Base-by-base conservation (phyloP, 257 asterid genomes). In the Lavandula angustifolia region DNA sequence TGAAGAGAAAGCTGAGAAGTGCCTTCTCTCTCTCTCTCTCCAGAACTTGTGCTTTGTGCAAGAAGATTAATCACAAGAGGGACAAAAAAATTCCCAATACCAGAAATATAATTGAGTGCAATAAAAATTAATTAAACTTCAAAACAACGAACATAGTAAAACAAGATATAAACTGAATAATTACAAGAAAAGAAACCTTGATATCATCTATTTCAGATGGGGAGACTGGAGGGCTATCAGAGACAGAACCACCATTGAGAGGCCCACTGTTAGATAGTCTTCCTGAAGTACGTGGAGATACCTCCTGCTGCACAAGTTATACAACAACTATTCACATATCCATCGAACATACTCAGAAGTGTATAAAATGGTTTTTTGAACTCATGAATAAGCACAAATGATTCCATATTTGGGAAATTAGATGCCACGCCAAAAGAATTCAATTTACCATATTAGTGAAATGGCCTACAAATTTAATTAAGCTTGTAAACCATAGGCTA, bases 181-280 rank as follows among this genome's bases (percentile, higher is more conserved):
- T 17, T n/a, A 3, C 1, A 16, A 55, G 14, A 62, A 62, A 44
- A 54, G 52, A 43, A 54, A 94, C 99, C 99, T 94, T 94, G 41
- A 55, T 60, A 43, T 90, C 95, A 51, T 86, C 96, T 75, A 90
- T 78, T 77, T 94, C 91, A 41, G 91, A 79, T 50, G 98, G 98
- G 31, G 99, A 94, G 33, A 81, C 85, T 12, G 99, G 99, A 17
- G 99, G 94, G 79, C 99, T 94, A 75, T 94, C 96, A 34, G 96
- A 81, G 58, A 90, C 82, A 50, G 98, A 75, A 56, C 87, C 81
- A 54, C 92, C 97, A 62, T 79, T 85, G 42, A 84, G 85, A 76
- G 95, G 95, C 35, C 97, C 99, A 73, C 99, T 94, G 77, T 94
- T 96, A 1, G 99, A 90, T 41, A 86, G 86, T 62, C 99, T 76